Evolutionary conservation across 2,329 filamentous ascomycete species (phyloP).

Genomic region (Biscogniauxia marginata): DNA sequence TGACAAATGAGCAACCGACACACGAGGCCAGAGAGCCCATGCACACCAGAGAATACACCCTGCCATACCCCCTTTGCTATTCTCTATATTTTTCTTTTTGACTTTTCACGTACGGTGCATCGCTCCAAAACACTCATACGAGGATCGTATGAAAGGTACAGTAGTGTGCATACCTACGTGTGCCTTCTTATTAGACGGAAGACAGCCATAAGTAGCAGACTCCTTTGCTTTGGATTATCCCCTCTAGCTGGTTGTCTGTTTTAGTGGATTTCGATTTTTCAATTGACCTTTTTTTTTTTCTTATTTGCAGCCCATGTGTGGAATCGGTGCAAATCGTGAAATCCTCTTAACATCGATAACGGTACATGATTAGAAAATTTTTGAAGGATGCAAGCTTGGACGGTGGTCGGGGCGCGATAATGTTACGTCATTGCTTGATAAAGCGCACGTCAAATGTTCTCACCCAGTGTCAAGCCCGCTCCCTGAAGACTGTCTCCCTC

Average conservation of each 20-base stretch:
- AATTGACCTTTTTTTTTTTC: neutral
- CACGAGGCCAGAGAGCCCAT: conserved; percentile 13
- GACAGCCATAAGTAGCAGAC: neutral
- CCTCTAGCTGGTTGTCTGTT: neutral
- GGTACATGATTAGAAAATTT: conserved; percentile 13
- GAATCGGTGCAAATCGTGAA: conserved; percentile 7
- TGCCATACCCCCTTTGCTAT: neutral
- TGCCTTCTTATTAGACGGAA: conserved; percentile 4
- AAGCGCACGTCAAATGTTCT: conserved; percentile 19
- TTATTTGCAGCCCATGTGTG: conserved; percentile 11
- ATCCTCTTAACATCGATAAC: neutral
- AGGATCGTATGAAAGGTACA: neutral
- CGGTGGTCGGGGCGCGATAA: conserved; percentile 23
- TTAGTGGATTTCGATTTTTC: conserved; percentile 1
- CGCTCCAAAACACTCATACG: neutral
- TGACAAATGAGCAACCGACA: conserved; percentile 28
- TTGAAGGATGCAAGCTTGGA: conserved; percentile 12
- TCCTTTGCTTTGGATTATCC: neutral
- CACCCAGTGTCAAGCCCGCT: conserved; percentile 19
- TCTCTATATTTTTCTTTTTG: conserved; percentile 4
- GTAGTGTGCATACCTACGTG: conserved; percentile 1
- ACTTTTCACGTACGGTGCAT: neutral
- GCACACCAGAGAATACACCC: conserved; percentile 3
- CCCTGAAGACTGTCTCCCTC: conserved; percentile 16
- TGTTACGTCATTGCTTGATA: conserved; percentile 31